Percentiles rank a stretch among this genome's conserved stretches.
Evolutionary conservation across 805 yeast species (phyloP).

Genomic region (Tetrapisispora arboricola): DNA sequence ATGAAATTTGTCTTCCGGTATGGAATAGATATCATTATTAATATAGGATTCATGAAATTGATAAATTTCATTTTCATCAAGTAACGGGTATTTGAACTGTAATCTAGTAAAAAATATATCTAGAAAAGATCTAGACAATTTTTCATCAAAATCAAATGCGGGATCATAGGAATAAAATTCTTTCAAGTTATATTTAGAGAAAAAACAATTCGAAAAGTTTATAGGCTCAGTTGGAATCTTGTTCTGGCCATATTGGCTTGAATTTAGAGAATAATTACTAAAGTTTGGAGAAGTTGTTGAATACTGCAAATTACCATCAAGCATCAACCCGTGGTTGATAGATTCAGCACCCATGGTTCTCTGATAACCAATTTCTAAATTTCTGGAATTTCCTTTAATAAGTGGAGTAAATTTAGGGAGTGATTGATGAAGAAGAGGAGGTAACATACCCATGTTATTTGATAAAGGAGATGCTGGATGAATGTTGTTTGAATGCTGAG

Average conservation of each 20-base stretch:
- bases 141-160: conserved; percentile 41
- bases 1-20: conserved; percentile 32
- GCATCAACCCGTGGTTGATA: neutral
- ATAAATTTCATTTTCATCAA: conserved; percentile 43
- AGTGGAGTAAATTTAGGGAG: conserved; percentile 3
- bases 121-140: conserved; percentile 39
- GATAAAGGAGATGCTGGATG: neutral
- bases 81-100: conserved; percentile 47
- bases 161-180: conserved; percentile 42
- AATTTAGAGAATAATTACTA: neutral
- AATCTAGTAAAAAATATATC: conserved; percentile 47
- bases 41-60: conserved; percentile 42
- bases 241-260: neutral
- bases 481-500: neutral
- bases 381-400: neutral
- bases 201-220: conserved; percentile 33
- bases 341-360: neutral
- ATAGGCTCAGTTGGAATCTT: conserved; percentile 27
- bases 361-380: neutral
- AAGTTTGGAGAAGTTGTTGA: neutral
- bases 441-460: neutral
- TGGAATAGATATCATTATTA: conserved; percentile 31
- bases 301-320: neutral
- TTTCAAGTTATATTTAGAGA: conserved; percentile 38
- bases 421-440: neutral